Evolutionary conservation across 2,329 filamentous ascomycete species (phyloP).

Genomic region (Claviceps spartinae): DNA sequence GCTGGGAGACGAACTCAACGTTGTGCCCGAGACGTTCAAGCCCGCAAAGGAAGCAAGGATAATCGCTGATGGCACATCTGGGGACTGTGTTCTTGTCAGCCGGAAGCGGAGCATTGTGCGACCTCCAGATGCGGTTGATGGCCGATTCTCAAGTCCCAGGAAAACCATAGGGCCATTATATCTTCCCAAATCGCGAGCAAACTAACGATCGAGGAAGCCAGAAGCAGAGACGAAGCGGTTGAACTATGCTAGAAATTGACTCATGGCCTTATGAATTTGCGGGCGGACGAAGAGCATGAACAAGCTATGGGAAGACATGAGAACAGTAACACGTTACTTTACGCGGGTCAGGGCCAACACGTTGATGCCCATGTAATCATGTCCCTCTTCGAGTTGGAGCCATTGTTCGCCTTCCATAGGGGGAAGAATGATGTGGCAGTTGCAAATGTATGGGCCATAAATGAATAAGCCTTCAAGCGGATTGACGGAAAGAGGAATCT

Average conservation of each 20-base stretch:
- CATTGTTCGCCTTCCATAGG: no score
- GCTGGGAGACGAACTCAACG: conserved; percentile 75
- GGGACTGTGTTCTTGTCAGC: conserved; percentile 23
- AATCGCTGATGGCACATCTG: conserved; percentile 16
- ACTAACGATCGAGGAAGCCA: background rate
- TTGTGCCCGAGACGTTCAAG: conserved; percentile 76
- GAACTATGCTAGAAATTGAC: background rate
- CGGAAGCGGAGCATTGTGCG: conserved; percentile 47
- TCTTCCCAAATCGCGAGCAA: background rate
- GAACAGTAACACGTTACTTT: background rate
- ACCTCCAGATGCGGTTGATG: conserved; percentile 62
- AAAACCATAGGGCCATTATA: background rate
- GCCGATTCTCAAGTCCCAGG: conserved; percentile 58
- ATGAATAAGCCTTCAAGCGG: no score
- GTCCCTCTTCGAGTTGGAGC: no score
- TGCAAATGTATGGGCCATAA: no score
- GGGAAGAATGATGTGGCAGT: no score
- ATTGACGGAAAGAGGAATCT: no score
- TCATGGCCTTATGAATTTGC: background rate
- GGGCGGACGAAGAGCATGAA: background rate
- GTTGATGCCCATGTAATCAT: no score
- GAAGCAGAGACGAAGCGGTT: background rate
- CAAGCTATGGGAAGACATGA: background rate
- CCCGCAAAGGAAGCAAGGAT: conserved; percentile 38
- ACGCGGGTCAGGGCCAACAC: no score